A percentile compares a stretch with the other conserved stretches of the same genome.
These are phyloP conservation scores for Scortechinia acanthostroma DNA, from an alignment of 2,329 filamentous ascomycete species.

Conservation along the genomic window DNA sequence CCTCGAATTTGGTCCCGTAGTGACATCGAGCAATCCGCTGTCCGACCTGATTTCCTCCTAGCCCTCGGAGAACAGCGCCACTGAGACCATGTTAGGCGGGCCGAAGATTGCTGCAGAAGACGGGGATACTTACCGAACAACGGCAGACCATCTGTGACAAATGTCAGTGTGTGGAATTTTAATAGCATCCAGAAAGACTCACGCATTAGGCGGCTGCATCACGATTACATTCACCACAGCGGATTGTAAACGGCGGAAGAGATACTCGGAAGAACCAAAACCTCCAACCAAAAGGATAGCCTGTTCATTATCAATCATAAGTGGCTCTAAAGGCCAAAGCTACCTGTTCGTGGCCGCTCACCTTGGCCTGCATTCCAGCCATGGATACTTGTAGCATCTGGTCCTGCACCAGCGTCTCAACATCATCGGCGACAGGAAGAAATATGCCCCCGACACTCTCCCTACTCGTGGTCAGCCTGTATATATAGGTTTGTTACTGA, in stretches of 20 bases:
- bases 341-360: slow-evolving; percentile 51
- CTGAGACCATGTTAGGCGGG: slow-evolving; percentile 75
- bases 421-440: slow-evolving; percentile 67
- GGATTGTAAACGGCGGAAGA: slow-evolving; percentile 63
- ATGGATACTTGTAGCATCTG: too few relatives aligned
- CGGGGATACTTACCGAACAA: slow-evolving; percentile 35
- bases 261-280: slow-evolving; percentile 73
- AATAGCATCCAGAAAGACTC: slow-evolving; percentile 56
- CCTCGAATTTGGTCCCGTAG: slow-evolving; percentile 77
- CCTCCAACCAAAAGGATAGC: slow-evolving; percentile 78
- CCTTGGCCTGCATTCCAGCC: too few relatives aligned
- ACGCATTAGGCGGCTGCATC: slow-evolving; percentile 33
- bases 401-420: slow-evolving; percentile 61
- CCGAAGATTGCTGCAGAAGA: slow-evolving; percentile 70
- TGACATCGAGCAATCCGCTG: slow-evolving; percentile 68
- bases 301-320: too few relatives aligned
- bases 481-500: slow-evolving; percentile 61
- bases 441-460: slow-evolving; percentile 68
- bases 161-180: slow-evolving; percentile 60
- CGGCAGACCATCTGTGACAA: slow-evolving; percentile 28
- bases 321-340: too few relatives aligned
- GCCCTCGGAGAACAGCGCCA: slow-evolving; percentile 67
- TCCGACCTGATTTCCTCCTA: slow-evolving; percentile 75
- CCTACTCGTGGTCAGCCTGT: slow-evolving; percentile 68
- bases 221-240: slow-evolving; percentile 47